These are phyloP conservation scores for Talaromyces verruculosus DNA, from an alignment of 2,329 filamentous ascomycete genomes.

Conservation along the genomic window DNA sequence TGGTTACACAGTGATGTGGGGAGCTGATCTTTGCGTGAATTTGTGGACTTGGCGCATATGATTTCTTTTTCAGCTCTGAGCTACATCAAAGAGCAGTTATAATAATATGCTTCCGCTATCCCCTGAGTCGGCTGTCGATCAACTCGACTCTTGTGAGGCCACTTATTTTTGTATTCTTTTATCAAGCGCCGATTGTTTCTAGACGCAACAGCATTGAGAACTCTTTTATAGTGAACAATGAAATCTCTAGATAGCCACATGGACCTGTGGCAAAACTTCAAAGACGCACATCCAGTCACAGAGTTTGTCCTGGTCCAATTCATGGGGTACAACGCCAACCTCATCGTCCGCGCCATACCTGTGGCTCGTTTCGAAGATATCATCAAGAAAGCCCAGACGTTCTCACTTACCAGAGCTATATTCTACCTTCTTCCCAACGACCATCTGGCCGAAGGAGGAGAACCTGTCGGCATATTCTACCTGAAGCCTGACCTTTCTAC, in stretches of 20 bases:
- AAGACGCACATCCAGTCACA: background rate
- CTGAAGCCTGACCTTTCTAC: slow-evolving; percentile 16
- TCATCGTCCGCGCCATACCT: slow-evolving; percentile 18
- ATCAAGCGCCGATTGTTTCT: background rate
- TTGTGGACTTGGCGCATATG: background rate
- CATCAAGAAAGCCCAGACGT: background rate
- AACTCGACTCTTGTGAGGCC: background rate
- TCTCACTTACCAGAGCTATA: slow-evolving; percentile 5
- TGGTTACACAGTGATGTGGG: background rate
- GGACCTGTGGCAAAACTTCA: slow-evolving; percentile 6
- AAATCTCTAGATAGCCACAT: background rate
- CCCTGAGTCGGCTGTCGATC: background rate
- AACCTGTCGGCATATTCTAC: slow-evolving; percentile 8
- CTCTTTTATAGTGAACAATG: background rate
- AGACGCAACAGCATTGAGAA: background rate
- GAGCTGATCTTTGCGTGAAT: background rate
- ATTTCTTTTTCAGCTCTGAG: background rate
- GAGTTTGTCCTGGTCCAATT: slow-evolving; percentile 14
- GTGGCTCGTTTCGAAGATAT: slow-evolving; percentile 9
- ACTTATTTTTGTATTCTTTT: background rate
- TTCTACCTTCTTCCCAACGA: slow-evolving; percentile 19
- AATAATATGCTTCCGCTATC: background rate
- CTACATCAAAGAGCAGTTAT: background rate
- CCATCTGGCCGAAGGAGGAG: slow-evolving; percentile 11
- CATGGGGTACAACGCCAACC: slow-evolving; percentile 17